Evolutionary conservation across 805 yeast species (phyloP), one percentile per base, ranked within the genome.

Genomic region (Suhomyces pyralidae): DNA sequence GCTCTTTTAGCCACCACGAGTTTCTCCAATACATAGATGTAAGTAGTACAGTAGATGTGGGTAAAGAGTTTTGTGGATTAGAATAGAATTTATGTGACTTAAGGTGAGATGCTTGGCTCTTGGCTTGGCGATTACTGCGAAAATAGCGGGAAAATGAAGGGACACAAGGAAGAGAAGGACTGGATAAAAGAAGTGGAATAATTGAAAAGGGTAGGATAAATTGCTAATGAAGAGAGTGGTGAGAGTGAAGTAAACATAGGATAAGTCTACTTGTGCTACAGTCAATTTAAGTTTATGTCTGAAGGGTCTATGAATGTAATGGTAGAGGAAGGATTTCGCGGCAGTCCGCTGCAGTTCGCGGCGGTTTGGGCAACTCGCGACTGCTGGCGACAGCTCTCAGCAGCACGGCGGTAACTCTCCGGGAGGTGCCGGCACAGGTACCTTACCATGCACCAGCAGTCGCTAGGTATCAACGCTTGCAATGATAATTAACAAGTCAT

Each of bases 1-100:
- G 58, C 25, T 55, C 55, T 9, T 53, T 53, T 20, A 47, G 49
- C 63, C 64, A 60, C 53, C 63, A 55, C 4, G 58, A 48, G 45
- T 61, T 57, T 45, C 71, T 61, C 77, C 78, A 73, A 51, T 71
- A 70, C 77, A 74, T 72, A 20, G 14, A 8, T 36, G 40, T 8
- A 22, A 3, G 10, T 7, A 20, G 45, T 24, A 7, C 30, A 22
- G 12, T 7, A 20, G n/a, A 12, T 28, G 32, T 28, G 32, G n/a
- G 12, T 9, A 28, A 28, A 28, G 32, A 28, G 30, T 28, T 14
- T 5, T 28, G 14, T 28, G 14, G 32, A 28, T 26, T 26, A 28
- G 4, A 10, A 5, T 4, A 28, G 14, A 10, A 10, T 28, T 28
- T 28, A 10, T 28, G 30, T 10, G 32, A 5, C 6, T 12, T 28